Percentiles rank a stretch among this genome's conserved stretches.
phyloP scores from a whole-genome alignment of 495 filamentous ascomycete genomes.

The Lophiotrema nucula region DNA sequence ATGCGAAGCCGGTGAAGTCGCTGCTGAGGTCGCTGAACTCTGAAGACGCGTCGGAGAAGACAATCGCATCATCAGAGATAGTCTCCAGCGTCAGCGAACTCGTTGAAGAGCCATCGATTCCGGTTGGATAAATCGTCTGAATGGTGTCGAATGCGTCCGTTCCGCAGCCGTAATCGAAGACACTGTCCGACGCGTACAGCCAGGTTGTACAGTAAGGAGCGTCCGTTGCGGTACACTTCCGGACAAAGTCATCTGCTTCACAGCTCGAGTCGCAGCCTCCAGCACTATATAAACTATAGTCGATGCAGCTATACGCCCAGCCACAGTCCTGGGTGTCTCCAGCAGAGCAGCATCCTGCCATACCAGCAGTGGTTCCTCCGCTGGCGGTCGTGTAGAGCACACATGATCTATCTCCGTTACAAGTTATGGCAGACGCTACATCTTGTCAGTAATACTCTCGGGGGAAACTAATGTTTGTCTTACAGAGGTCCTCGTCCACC shows the following conservation, averaged over 20 bases:
- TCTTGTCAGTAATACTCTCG: not conserved
- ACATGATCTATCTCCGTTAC: slow-evolving; percentile 20
- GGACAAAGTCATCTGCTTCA: slow-evolving; percentile 24
- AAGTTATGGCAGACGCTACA: slow-evolving; percentile 20
- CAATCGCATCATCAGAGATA: slow-evolving; percentile 16
- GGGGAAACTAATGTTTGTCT: not conserved
- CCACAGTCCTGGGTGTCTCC: slow-evolving; percentile 28
- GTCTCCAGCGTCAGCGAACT: slow-evolving; percentile 14
- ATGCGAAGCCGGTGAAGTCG: not conserved
- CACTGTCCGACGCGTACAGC: slow-evolving; percentile 23
- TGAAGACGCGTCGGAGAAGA: slow-evolving; percentile 7
- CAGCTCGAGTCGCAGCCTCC: slow-evolving; percentile 17
- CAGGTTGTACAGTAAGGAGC: slow-evolving; percentile 32
- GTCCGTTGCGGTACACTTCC: slow-evolving; percentile 23
- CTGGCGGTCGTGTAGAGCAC: slow-evolving; percentile 13
- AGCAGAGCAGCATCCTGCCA: slow-evolving; percentile 30
- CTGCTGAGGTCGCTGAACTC: not conserved
- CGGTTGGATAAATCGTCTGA: slow-evolving; percentile 18
- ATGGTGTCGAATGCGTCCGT: not conserved
- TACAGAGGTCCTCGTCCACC: slow-evolving; percentile 20
- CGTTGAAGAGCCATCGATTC: slow-evolving; percentile 2
- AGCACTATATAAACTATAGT: slow-evolving; percentile 12
- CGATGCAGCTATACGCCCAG: slow-evolving; percentile 28
- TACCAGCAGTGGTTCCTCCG: slow-evolving; percentile 8
- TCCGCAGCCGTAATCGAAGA: slow-evolving; percentile 29